These are phyloP conservation scores for Colletotrichum zoysiae DNA, from an alignment of 2,329 filamentous ascomycete genomes.

Conservation along the genomic window DNA sequence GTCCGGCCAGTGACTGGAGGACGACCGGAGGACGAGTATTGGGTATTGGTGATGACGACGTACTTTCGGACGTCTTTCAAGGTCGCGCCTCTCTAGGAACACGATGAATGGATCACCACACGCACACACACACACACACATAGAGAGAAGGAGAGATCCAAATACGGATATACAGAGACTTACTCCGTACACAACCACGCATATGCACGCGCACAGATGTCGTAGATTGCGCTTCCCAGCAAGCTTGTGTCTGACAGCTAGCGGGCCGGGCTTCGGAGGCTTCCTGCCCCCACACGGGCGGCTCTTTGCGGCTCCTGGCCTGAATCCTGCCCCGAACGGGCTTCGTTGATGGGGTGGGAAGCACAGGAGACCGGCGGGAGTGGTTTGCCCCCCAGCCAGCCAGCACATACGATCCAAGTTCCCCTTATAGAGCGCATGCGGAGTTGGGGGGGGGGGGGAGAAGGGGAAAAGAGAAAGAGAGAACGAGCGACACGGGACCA, in stretches of 20 bases:
- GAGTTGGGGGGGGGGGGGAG: too few species aligned
- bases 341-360: not conserved
- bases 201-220: not conserved
- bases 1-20: not conserved
- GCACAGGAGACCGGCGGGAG: too few species aligned
- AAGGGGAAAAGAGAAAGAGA: not conserved
- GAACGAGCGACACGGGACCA: not conserved
- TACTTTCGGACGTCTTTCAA: not conserved
- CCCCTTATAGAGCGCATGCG: too few species aligned
- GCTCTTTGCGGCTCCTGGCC: too few species aligned
- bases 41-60: too few species aligned
- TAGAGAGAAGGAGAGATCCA: too few species aligned
- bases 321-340: too few species aligned
- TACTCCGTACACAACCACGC: not conserved
- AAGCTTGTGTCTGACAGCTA: not conserved
- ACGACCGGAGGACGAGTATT: not conserved
- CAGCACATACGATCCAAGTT: not conserved
- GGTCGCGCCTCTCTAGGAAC: too few species aligned
- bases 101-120: not conserved
- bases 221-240: not conserved
- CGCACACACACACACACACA: too few species aligned
- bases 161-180: not conserved
- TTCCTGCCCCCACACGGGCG: too few species aligned
- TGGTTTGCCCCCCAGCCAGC: too few species aligned
- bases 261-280: too few species aligned